These are phyloP conservation scores for Straminergon stramineum DNA, from an alignment of 225 moss, liverwort and hornwort genomes.

Conservation along the genomic window DNA sequence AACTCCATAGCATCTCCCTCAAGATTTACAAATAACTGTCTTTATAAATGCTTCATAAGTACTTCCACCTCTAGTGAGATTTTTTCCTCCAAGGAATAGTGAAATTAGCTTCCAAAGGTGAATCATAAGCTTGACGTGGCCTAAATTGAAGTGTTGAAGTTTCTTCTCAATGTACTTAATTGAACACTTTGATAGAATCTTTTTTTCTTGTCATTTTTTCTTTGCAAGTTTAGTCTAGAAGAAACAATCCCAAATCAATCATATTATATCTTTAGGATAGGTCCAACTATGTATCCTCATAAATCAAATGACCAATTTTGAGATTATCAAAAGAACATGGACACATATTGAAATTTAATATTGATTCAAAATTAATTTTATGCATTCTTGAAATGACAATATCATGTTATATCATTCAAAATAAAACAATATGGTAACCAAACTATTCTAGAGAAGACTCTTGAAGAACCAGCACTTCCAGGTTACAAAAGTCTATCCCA, in stretches of 20 bases:
- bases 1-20: not conserved
- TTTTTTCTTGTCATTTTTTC: not conserved
- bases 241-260: not conserved
- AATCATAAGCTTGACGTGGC: not conserved
- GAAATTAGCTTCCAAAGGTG: not conserved
- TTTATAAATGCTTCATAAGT: not conserved
- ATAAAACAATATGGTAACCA: no score
- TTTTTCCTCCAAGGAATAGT: not conserved
- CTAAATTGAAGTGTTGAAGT: not conserved
- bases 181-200: not conserved
- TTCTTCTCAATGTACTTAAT: not conserved
- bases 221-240: not conserved
- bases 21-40: not conserved
- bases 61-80: not conserved
- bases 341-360: no score
- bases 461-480: accelerated
- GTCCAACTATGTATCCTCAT: no score
- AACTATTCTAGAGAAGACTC: no score
- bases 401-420: no score
- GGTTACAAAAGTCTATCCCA: no score
- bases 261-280: not conserved
- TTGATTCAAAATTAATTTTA: no score
- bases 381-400: no score
- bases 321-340: no score
- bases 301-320: no score